Percentiles rank a stretch among this genome's conserved stretches.
phyloP scores from a whole-genome alignment of 2,329 filamentous ascomycete species.

The Fusarium sp. region DNA sequence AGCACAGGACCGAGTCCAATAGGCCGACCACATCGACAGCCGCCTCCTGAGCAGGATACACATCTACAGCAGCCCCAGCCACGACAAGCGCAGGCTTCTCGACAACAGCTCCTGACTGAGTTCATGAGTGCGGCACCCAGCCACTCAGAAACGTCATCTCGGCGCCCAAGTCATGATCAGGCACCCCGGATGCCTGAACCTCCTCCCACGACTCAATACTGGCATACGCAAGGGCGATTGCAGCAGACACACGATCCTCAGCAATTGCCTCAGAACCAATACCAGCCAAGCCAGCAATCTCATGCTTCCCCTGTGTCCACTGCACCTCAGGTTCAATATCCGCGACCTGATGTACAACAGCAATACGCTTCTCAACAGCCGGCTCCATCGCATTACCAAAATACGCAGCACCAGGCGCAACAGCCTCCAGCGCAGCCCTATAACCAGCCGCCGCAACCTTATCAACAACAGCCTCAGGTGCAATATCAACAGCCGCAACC shows the following conservation, averaged over 20 bases:
- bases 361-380: background rate
- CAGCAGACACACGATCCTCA: background rate
- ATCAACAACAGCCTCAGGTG: background rate
- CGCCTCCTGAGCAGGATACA: background rate
- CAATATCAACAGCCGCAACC: background rate
- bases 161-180: background rate
- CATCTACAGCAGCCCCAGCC: background rate
- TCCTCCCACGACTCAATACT: background rate
- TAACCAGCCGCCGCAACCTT: background rate
- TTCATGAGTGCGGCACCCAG: background rate
- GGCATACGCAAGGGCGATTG: background rate
- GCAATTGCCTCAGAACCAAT: background rate
- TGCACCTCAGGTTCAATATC: background rate
- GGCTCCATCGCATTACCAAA: background rate
- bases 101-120: background rate
- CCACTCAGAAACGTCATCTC: background rate
- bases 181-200: background rate
- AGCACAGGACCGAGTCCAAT: background rate
- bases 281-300: background rate
- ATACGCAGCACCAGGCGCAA: background rate
- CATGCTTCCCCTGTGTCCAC: background rate
- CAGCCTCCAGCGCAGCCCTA: background rate
- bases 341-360: background rate
- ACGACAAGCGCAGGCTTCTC: background rate
- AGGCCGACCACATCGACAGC: background rate